phyloP scores from a whole-genome alignment of 495 filamentous ascomycete species.

The Penicillium nucicola region DNA sequence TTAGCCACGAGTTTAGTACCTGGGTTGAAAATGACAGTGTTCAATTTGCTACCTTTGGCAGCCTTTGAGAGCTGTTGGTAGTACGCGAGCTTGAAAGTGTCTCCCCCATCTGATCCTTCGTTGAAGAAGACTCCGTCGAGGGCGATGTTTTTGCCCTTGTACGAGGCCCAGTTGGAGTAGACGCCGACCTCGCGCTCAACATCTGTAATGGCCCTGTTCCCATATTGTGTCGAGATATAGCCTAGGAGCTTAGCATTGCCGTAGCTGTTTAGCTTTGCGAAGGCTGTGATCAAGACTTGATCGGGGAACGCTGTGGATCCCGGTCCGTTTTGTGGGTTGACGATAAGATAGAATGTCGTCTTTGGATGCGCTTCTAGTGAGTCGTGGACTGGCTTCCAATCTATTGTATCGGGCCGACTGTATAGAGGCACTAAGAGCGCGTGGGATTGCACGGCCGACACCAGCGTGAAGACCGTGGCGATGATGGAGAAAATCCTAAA shows the following conservation, averaged over 20 bases:
- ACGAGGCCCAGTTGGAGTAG: conserved; percentile 40
- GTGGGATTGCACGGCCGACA: conserved; percentile 14
- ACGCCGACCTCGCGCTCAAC: conserved; percentile 36
- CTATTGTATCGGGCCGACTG: conserved; percentile 39
- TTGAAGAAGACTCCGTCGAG: conserved; percentile 50
- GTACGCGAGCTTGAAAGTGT: conserved; percentile 24
- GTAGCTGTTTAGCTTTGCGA: conserved; percentile 38
- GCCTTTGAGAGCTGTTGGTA: conserved; percentile 27
- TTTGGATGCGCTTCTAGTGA: conserved; percentile 31
- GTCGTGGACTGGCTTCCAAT: conserved; percentile 42
- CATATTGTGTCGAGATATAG: conserved; percentile 44
- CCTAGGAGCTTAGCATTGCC: conserved; percentile 44
- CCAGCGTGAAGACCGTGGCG: conserved; percentile 8
- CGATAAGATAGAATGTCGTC: conserved; percentile 39
- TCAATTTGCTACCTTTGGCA: conserved; percentile 13
- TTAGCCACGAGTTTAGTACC: conserved; percentile 12
- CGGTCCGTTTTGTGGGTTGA: conserved; percentile 49
- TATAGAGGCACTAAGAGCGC: conserved; percentile 51
- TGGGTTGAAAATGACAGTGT: conserved; percentile 19
- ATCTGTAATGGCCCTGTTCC: conserved; percentile 17
- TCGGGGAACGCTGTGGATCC: conserved; percentile 30
- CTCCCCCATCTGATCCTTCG: conserved; percentile 33
- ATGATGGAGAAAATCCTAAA: conserved; percentile 4
- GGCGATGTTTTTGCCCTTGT: conserved; percentile 25
- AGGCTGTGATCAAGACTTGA: conserved; percentile 26